Evolutionary conservation across 805 yeast species (phyloP).

Genomic region (Blastobotrys mokoenaii): DNA sequence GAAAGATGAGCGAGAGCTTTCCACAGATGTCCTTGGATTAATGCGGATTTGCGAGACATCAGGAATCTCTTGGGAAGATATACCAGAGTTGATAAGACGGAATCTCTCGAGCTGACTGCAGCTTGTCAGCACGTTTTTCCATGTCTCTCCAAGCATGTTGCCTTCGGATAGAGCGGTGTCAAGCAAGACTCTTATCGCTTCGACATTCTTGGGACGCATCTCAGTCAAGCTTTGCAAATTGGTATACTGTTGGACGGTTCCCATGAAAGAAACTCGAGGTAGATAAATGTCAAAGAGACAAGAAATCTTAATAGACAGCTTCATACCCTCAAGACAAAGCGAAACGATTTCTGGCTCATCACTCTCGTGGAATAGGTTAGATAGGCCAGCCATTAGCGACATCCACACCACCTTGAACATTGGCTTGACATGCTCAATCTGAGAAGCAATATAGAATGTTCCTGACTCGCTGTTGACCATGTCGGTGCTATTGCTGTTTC

Average conservation of each 20-base stretch:
- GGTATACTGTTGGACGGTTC: slow-evolving; percentile 82
- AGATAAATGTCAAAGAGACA: slow-evolving; percentile 75
- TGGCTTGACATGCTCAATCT: slow-evolving; percentile 82
- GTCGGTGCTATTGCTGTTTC: slow-evolving; percentile 23
- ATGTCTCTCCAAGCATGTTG: slow-evolving; percentile 59
- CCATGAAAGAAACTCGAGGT: slow-evolving; percentile 82
- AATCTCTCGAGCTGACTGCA: slow-evolving; percentile 88
- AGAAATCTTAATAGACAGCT: slow-evolving; percentile 72
- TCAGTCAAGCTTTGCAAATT: slow-evolving; percentile 72
- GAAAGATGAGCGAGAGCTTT: slow-evolving; percentile 12
- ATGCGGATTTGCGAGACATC: slow-evolving; percentile 73
- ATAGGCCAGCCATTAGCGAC: slow-evolving; percentile 89
- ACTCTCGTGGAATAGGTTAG: slow-evolving; percentile 86
- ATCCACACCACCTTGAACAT: slow-evolving; percentile 95
- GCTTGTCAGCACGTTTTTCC: slow-evolving; percentile 76
- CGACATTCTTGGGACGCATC: slow-evolving; percentile 69
- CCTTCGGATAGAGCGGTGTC: slow-evolving; percentile 77
- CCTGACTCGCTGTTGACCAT: slow-evolving; percentile 34
- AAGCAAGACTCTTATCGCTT: slow-evolving; percentile 65
- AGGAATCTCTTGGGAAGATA: slow-evolving; percentile 75
- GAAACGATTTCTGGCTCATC: slow-evolving; percentile 49
- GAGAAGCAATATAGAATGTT: slow-evolving; percentile 73
- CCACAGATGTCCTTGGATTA: slow-evolving; percentile 9
- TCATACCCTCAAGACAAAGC: slow-evolving; percentile 77
- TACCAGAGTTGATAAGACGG: slow-evolving; percentile 80